Evolutionary conservation across 768 basidiomycete genomes (phyloP).

Genomic region (Austroboletus eburneus): DNA sequence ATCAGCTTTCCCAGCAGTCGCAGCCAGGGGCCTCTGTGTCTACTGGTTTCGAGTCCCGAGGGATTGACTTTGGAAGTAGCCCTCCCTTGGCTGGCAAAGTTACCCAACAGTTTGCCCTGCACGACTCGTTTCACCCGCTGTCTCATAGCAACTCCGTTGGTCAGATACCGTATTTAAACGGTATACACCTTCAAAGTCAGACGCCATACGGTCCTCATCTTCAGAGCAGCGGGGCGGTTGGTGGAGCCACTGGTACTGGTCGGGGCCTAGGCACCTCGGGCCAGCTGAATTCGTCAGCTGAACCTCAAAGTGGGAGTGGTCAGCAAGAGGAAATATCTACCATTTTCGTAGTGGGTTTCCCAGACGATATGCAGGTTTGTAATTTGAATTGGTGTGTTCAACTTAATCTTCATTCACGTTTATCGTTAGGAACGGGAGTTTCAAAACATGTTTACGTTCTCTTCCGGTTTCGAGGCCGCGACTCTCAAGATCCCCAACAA

Average conservation of each 20-base stretch:
- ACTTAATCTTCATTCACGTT: conserved; percentile 14
- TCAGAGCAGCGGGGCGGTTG: conserved; percentile 37
- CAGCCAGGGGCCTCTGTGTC: conserved; percentile 27
- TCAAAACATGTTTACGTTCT: conserved; percentile 99
- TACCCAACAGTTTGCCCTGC: conserved; percentile 32
- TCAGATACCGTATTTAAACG: conserved; percentile 36
- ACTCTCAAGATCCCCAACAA: conserved; percentile 97
- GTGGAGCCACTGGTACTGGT: conserved; percentile 16
- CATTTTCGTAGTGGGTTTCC: conserved; percentile 98
- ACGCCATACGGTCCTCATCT: conserved; percentile 74
- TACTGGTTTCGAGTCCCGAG: conserved; percentile 24
- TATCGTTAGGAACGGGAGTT: conserved; percentile 88
- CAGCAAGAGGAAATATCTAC: conserved; percentile 88
- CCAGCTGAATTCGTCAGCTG: conserved; percentile 24
- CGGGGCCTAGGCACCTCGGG: conserved; percentile 28
- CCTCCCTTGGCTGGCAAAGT: conserved; percentile 24
- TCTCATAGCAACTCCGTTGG: conserved; percentile 29
- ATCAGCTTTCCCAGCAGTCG: conserved; percentile 33
- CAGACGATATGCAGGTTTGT: conserved; percentile 96
- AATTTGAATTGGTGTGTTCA: conserved; percentile 4
- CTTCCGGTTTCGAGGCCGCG: conserved; percentile 92
- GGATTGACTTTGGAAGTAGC: conserved; percentile 32
- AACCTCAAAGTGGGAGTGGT: conserved; percentile 21
- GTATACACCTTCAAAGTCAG: conserved; percentile 60
- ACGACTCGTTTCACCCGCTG: conserved; percentile 31